Evolutionary conservation across 768 basidiomycete species (phyloP), one percentile per base, ranked within the genome.

Genomic region (Coprinopsis marcescibilis): DNA sequence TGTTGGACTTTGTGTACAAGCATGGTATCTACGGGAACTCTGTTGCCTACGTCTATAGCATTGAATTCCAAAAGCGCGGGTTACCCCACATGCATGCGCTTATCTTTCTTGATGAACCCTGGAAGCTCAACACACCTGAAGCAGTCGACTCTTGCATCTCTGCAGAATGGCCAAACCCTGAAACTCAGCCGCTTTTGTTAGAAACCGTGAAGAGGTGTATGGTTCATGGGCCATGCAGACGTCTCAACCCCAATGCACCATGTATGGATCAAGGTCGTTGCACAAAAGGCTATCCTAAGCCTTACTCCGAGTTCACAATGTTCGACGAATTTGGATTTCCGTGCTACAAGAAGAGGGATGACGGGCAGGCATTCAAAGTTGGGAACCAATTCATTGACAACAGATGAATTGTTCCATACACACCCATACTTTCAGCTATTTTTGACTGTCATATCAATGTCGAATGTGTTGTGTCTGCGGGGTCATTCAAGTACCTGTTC

Each of bases 51-150:
- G 69, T 80, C 0, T 75, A 76, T 46, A 70, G 68, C 8, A 77
- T 78, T 42, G 75, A 83, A 50, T 81, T 78, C 53, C 78, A 81
- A 54, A 81, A 80, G 49, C 56, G 71, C 0, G 74, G 76, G 0
- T 67, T 81, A 0, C 77, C 77, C 20, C 77, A 80, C 51, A 69
- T 72, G 53, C 80, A 82, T 55, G 51, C 72, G 8, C 53, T 80
- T 1, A 58, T 81, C 35, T 71, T 73, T 48, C 55, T 80, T 1
- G 26, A 61, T 0, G 36, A 62, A 0, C 42, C 41, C 0, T 29
- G 58, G 46, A 72, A 71, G 46, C 56, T 77, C 2, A 23, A 19
- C 0, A 63, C 59, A 11, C 57, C 70, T 3, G 59, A 56, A 5
- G 60, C 65, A 15, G 57, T 81, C 5, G 69, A 79, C 51, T 49